phyloP scores from a whole-genome alignment of 2,329 filamentous ascomycete species.

The Colletotrichum sp. region DNA sequence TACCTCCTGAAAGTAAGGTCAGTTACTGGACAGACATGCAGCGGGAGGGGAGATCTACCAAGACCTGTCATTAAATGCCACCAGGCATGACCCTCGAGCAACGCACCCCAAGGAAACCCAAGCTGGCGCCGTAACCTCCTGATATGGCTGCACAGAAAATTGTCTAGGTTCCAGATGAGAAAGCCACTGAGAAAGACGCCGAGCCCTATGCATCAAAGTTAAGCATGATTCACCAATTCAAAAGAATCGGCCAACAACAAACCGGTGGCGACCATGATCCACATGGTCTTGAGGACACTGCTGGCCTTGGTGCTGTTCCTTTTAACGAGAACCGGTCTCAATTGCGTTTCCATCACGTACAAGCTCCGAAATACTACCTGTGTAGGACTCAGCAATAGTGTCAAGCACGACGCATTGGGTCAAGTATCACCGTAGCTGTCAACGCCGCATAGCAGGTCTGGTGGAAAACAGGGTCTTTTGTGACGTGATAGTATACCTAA shows the following conservation, averaged over 20 bases:
- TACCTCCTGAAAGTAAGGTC: conserved; percentile 29
- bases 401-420: not conserved
- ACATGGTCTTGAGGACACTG: conserved; percentile 66
- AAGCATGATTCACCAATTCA: not conserved
- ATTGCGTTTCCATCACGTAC: conserved; percentile 69
- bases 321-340: conserved; percentile 51
- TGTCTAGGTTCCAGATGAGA: conserved; percentile 80
- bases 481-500: conserved; percentile 70
- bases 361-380: conserved; percentile 73
- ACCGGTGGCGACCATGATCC: conserved; percentile 71
- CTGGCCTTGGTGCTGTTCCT: conserved; percentile 56
- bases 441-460: conserved; percentile 79
- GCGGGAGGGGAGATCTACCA: conserved; percentile 44
- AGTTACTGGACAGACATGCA: conserved; percentile 25
- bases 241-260: conserved; percentile 16
- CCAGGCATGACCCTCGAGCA: conserved; percentile 65
- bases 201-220: conserved; percentile 54
- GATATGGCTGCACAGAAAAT: conserved; percentile 72
- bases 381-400: not conserved
- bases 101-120: conserved; percentile 79
- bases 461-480: conserved; percentile 84
- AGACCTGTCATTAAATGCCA: conserved; percentile 83
- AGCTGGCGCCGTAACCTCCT: conserved; percentile 69
- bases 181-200: conserved; percentile 77
- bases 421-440: conserved; percentile 56